Conservation (phyloP, 78 protist species). For the Emiliania huxleyi region DNA sequence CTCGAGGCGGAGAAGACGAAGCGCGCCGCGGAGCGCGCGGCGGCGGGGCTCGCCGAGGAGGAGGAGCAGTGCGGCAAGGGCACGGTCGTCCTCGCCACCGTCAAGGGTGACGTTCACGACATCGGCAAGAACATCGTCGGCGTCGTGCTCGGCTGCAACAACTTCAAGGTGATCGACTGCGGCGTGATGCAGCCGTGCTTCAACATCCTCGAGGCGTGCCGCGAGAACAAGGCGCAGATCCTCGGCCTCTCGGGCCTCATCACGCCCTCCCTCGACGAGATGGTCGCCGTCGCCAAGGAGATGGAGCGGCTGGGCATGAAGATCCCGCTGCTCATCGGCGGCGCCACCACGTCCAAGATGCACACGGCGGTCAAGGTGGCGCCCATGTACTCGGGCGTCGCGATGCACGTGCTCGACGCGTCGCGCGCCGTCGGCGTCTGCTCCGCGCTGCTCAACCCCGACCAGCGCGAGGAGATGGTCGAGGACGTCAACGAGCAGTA, state of each 20-base stretch:
- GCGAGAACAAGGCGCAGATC: constrained; percentile 78
- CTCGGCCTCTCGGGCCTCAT: constrained; percentile 97
- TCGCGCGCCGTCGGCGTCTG: constrained; percentile 76
- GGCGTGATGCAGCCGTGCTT: constrained; percentile 93
- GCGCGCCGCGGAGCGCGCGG: background rate
- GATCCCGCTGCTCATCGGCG: constrained; percentile 97
- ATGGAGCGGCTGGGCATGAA: constrained; percentile 78
- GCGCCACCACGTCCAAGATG: constrained; percentile 96
- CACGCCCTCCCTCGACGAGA: constrained; percentile 98
- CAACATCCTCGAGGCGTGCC: constrained; percentile 71
- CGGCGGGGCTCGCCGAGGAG: background rate
- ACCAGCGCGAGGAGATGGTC: constrained; percentile 55
- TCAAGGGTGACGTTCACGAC: constrained; percentile 99
- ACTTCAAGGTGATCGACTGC: constrained; percentile 86
- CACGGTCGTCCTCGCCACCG: constrained; percentile 92
- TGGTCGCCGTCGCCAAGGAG: constrained; percentile 92
- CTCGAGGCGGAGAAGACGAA: constrained; percentile 89
- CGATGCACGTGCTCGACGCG: constrained; percentile 94
- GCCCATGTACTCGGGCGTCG: constrained; percentile 79
- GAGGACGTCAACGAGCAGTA: constrained; percentile 73
- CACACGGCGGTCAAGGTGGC: constrained; percentile 98
- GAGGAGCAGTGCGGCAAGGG: constrained; percentile 55
- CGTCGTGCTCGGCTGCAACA: constrained; percentile 97
- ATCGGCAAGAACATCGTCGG: constrained; percentile 99
- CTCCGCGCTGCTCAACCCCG: constrained; percentile 66